These are phyloP conservation scores for Achaetomium macrosporum DNA, from an alignment of 2,329 filamentous ascomycete genomes.

Conservation along the genomic window DNA sequence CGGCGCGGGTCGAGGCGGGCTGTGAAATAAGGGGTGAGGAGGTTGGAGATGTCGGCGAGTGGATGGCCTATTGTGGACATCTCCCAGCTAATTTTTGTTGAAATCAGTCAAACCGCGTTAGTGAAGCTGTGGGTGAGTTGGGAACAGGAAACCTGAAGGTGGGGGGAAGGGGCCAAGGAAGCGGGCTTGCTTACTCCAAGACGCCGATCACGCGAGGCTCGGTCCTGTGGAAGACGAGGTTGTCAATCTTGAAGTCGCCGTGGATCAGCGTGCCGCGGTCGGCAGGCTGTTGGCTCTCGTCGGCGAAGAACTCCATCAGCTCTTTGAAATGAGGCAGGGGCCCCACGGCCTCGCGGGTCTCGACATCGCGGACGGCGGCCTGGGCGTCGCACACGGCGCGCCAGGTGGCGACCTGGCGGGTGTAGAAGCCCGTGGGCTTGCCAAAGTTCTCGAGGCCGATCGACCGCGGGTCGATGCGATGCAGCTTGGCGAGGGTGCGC, in stretches of 20 bases:
- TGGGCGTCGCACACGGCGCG: constrained; percentile 71
- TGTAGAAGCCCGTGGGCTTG: constrained; percentile 70
- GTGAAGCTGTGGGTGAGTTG: background rate
- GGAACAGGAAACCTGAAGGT: background rate
- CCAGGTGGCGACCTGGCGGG: constrained; percentile 80
- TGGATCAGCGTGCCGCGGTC: constrained; percentile 80
- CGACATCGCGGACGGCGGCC: constrained; percentile 66
- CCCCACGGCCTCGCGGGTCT: constrained; percentile 71
- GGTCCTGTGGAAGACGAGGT: constrained; percentile 82
- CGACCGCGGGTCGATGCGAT: constrained; percentile 61
- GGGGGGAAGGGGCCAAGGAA: background rate
- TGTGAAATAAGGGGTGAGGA: constrained; percentile 50
- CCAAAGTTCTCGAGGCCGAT: constrained; percentile 72
- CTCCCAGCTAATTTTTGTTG: constrained; percentile 61
- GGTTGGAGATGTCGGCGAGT: constrained; percentile 81
- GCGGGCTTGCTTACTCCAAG: constrained; percentile 57
- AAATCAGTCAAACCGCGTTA: background rate
- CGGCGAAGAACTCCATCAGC: constrained; percentile 70
- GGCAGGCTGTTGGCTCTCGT: constrained; percentile 62
- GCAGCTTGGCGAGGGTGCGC: constrained; percentile 76
- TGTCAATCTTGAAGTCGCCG: constrained; percentile 95
- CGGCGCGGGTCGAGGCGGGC: constrained; percentile 27
- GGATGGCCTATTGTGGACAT: constrained; percentile 98
- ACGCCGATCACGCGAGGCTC: constrained; percentile 87
- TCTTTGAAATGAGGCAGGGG: constrained; percentile 78